phyloP scores from a whole-genome alignment of 768 basidiomycete genomes.

The Leccinum broughii region DNA sequence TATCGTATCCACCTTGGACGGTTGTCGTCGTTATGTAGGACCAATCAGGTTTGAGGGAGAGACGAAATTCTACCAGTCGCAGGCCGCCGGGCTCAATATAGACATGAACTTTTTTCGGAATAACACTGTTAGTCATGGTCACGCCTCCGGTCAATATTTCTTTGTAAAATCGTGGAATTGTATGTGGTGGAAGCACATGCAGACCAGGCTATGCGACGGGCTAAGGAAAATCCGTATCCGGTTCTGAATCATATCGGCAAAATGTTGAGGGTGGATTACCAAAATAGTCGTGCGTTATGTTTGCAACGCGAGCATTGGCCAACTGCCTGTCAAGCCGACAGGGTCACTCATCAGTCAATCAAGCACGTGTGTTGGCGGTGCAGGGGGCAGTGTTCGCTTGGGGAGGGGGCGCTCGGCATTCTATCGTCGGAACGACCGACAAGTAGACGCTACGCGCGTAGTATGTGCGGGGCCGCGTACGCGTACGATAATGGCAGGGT shows the following conservation, averaged over 20 bases:
- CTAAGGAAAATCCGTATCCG: not conserved
- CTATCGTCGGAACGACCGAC: not conserved
- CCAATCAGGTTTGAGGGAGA: not conserved
- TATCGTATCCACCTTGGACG: not conserved
- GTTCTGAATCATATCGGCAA: not conserved
- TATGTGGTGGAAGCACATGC: not conserved
- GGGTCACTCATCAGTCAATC: not conserved
- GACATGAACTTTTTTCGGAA: not conserved
- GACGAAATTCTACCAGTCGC: not conserved
- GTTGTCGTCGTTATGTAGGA: not conserved
- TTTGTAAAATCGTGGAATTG: not conserved
- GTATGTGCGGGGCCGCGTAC: not conserved
- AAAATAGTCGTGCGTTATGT: not conserved
- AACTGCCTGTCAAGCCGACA: not conserved
- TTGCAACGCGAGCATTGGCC: not conserved
- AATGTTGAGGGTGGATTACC: not conserved
- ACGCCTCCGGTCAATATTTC: not conserved
- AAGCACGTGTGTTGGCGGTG: not conserved
- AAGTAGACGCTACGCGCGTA: not conserved
- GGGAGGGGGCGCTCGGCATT: not conserved
- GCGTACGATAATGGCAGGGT: not conserved
- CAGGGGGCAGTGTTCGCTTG: not conserved
- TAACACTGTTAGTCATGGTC: not conserved
- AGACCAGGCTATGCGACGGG: not conserved
- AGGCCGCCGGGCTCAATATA: not conserved